Conservation (phyloP, 805 yeast species). For the Starmerella gropengiesseri region DNA sequence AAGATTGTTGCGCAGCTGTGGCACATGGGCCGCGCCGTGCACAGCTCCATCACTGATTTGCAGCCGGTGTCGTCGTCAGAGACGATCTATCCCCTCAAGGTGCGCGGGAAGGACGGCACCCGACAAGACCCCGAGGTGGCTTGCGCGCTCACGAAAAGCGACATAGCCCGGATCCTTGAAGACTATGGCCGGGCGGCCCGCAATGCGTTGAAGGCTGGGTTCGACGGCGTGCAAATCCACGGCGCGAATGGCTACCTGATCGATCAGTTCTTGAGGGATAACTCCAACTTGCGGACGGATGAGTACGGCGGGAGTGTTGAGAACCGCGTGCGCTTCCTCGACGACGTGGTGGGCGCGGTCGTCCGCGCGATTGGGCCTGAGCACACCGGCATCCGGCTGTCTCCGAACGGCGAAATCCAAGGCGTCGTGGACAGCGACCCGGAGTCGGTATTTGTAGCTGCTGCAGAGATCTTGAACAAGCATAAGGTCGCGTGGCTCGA, state of each 20-base stretch:
- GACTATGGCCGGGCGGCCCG: slow-evolving; percentile 43
- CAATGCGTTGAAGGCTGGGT: slow-evolving; percentile 35
- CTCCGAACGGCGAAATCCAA: slow-evolving; percentile 23
- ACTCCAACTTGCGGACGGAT: slow-evolving; percentile 45
- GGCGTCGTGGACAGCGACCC: slow-evolving; percentile 28
- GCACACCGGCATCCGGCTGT: slow-evolving; percentile 37
- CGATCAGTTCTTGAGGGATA: slow-evolving; percentile 37
- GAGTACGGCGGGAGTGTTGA: slow-evolving; percentile 53
- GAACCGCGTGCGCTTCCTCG: slow-evolving; percentile 41
- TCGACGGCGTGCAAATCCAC: slow-evolving; percentile 42
- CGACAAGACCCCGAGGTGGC: slow-evolving; percentile 11
- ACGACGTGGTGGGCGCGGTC: slow-evolving; percentile 44
- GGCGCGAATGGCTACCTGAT: slow-evolving; percentile 51
- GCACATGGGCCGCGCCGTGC: slow-evolving; percentile 16
- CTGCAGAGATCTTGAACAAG: slow-evolving; percentile 25
- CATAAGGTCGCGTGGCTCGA: slow-evolving; percentile 38
- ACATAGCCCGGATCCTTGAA: slow-evolving; percentile 36
- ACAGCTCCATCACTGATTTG: slow-evolving; percentile 9
- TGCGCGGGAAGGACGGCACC: slow-evolving; percentile 10
- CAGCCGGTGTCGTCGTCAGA: slow-evolving; percentile 9
- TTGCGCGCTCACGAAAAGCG: slow-evolving; percentile 34
- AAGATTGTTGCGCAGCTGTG: slow-evolving; percentile 13
- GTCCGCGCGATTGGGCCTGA: slow-evolving; percentile 43
- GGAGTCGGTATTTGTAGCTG: slow-evolving; percentile 29
- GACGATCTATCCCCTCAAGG: not conserved